phyloP scores from a whole-genome alignment of 371 early-diverging fungal genomes.

The Umbelopsis sp. region DNA sequence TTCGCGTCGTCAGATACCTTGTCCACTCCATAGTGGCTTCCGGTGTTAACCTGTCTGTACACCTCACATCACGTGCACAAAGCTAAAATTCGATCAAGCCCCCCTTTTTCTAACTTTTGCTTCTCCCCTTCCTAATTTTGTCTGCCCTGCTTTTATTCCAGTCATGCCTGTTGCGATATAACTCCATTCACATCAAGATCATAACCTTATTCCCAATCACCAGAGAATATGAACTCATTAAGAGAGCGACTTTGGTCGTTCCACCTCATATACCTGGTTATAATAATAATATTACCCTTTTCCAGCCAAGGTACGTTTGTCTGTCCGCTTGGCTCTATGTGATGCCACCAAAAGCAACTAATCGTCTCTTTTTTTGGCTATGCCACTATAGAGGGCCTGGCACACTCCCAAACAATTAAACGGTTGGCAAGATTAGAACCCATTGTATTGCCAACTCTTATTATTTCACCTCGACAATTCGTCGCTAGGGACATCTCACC shows the following conservation, averaged over 20 bases:
- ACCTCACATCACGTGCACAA: too few relatives aligned
- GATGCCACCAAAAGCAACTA: background rate
- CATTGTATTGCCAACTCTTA: background rate
- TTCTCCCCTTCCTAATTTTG: too few relatives aligned
- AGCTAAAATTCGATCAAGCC: too few relatives aligned
- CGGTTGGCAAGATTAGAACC: constrained; percentile 3
- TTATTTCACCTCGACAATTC: constrained; percentile 8
- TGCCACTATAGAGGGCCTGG: background rate
- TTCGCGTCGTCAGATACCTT: too few relatives aligned
- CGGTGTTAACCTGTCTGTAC: too few relatives aligned
- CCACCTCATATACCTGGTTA: background rate
- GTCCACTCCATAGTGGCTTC: too few relatives aligned
- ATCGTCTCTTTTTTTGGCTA: background rate
- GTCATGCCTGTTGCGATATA: background rate
- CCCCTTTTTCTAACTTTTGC: too few relatives aligned
- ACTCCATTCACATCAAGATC: background rate
- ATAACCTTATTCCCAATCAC: background rate
- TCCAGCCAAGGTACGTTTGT: background rate
- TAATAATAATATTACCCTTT: background rate
- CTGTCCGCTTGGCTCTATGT: background rate
- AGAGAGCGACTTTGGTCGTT: background rate
- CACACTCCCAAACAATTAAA: background rate
- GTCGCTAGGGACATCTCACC: constrained; percentile 10
- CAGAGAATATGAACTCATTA: background rate
- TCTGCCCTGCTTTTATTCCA: background rate